Evolutionary conservation across 2,329 filamentous ascomycete species (phyloP).

Genomic region (Massarina eburnea): DNA sequence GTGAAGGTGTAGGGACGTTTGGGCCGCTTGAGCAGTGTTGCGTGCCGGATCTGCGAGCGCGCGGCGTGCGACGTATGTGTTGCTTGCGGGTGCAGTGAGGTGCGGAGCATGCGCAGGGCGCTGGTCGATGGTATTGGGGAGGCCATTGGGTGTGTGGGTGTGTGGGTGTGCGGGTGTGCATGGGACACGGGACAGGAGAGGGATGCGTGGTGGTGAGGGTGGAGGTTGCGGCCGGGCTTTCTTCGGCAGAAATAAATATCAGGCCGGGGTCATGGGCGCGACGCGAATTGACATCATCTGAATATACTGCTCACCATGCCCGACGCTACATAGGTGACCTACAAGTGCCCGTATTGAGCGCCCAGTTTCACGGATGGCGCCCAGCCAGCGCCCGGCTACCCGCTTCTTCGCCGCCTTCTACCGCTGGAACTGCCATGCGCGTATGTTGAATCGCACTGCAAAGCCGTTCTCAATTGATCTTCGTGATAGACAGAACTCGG

Average conservation of each 20-base stretch:
- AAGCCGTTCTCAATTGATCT: neutral
- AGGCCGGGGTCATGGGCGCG: conserved; percentile 5
- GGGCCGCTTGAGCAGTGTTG: conserved; percentile 83
- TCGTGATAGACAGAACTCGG: neutral
- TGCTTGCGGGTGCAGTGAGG: conserved; percentile 18
- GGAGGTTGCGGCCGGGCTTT: conserved; percentile 9
- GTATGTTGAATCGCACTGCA: conserved; percentile 16
- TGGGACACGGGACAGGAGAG: conserved; percentile 1
- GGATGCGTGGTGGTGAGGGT: conserved; percentile 8
- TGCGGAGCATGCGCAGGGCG: conserved; percentile 35
- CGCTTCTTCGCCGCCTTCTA: conserved; percentile 51
- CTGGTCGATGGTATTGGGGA: conserved; percentile 34
- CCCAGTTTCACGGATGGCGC: conserved; percentile 8
- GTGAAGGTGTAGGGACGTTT: conserved; percentile 94
- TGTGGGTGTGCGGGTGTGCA: conserved; percentile 5
- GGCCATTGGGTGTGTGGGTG: conserved; percentile 26
- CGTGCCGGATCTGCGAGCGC: conserved; percentile 68
- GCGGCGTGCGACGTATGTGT: conserved; percentile 7
- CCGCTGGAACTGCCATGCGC: conserved; percentile 40
- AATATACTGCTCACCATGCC: too few relatives aligned
- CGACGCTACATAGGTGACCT: too few relatives aligned
- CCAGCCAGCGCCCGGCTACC: conserved; percentile 12
- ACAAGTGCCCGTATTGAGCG: neutral
- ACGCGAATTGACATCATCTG: too few relatives aligned
- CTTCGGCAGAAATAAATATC: conserved; percentile 21